Conservation (phyloP, 257 asterid genomes). For the Solanum dulcamara region DNA sequence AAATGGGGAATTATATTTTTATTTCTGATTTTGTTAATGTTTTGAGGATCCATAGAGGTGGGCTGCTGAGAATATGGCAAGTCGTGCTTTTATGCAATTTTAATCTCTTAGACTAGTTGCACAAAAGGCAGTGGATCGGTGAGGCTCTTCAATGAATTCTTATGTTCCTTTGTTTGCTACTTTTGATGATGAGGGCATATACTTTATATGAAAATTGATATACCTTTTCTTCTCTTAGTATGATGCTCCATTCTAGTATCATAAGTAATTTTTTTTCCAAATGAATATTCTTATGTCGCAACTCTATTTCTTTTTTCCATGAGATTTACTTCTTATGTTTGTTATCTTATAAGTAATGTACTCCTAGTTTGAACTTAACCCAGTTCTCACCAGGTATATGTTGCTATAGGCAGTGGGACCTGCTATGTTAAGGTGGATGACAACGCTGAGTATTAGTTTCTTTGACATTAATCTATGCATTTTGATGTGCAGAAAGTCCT, state of each 20-base stretch:
- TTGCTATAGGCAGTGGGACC: slow-evolving; percentile 14
- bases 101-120: no score
- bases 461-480: not conserved
- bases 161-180: not conserved
- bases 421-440: slow-evolving; percentile 8
- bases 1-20: no score
- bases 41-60: not conserved
- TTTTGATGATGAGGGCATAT: not conserved
- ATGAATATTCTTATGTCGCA: not conserved
- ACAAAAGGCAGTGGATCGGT: no score
- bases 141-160: no score
- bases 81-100: not conserved
- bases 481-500: not conserved
- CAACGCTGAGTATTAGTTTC: no score
- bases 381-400: slow-evolving; percentile 36
- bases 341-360: not conserved
- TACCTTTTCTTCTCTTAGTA: not conserved
- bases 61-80: not conserved
- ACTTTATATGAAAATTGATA: not conserved
- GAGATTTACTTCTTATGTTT: not conserved
- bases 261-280: no score
- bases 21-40: not conserved
- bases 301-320: not conserved
- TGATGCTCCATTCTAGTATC: not conserved
- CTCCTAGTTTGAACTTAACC: not conserved